phyloP scores from a whole-genome alignment of 331 rosid species.

The Acacia concinna region DNA sequence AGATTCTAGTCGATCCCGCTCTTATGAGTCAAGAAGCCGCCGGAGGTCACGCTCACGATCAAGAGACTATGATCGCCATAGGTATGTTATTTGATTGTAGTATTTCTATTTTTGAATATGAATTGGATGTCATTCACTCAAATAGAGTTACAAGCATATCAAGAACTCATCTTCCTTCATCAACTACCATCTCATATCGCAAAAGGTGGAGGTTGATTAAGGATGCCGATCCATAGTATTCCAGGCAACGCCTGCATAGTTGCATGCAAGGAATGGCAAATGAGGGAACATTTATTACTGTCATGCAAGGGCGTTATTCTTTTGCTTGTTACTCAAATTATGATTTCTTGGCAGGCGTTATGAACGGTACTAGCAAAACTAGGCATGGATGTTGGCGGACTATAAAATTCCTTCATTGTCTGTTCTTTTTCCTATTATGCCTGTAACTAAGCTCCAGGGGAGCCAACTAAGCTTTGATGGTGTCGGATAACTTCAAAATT shows the following conservation, averaged over 20 bases:
- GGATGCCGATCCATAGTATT: too few relatives aligned
- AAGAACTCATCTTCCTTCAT: too few relatives aligned
- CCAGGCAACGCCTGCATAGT: background rate
- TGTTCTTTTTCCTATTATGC: slow-evolving; percentile 48
- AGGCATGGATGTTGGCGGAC: slow-evolving; percentile 32
- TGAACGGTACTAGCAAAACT: slow-evolving; percentile 71
- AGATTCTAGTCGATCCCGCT: slow-evolving; percentile 62
- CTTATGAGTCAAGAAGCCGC: slow-evolving; percentile 74
- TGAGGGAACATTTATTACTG: background rate
- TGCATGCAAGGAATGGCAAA: background rate
- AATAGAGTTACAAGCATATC: too few relatives aligned
- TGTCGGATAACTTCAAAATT: slow-evolving; percentile 13
- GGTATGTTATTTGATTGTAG: slow-evolving; percentile 39
- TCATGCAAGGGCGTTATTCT: background rate
- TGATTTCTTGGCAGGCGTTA: slow-evolving; percentile 63
- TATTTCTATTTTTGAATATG: too few relatives aligned
- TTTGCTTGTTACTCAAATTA: background rate
- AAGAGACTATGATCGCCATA: slow-evolving; percentile 89
- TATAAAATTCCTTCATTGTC: slow-evolving; percentile 41
- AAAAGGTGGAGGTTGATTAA: background rate
- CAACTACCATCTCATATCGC: too few relatives aligned
- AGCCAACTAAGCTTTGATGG: slow-evolving; percentile 47
- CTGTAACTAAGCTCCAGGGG: slow-evolving; percentile 52
- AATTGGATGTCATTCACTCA: too few relatives aligned
- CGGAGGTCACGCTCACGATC: slow-evolving; percentile 85